These are phyloP conservation scores for Caryopteris hybrid DNA, from an alignment of 305 asterid genomes.

Conservation along the genomic window DNA sequence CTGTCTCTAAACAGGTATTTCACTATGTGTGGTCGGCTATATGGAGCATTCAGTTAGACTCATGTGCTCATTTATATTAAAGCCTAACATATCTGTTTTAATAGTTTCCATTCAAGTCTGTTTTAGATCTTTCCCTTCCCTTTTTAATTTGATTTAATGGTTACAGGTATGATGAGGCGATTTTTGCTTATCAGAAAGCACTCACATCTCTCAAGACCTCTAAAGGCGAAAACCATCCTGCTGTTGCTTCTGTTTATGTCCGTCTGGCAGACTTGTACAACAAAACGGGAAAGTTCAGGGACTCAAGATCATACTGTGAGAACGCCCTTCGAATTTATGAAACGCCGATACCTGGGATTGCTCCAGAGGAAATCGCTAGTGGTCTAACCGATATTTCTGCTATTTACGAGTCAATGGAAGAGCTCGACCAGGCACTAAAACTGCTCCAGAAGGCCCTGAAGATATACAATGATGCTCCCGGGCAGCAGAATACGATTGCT, in stretches of 20 bases:
- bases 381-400: constrained; percentile 84
- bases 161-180: constrained; percentile 75
- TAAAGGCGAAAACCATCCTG: constrained; percentile 87
- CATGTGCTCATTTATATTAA: background rate
- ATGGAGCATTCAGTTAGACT: background rate
- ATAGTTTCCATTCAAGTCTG: background rate
- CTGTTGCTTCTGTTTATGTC: constrained; percentile 80
- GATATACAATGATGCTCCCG: constrained; percentile 75
- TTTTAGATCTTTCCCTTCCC: background rate
- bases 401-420: constrained; percentile 84
- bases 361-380: constrained; percentile 81
- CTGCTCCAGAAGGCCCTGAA: constrained; percentile 74
- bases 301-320: constrained; percentile 78
- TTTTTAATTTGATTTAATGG: background rate
- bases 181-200: constrained; percentile 76
- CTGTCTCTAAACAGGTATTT: constrained; percentile 61
- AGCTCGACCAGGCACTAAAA: constrained; percentile 75
- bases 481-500: constrained; percentile 78
- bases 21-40: background rate
- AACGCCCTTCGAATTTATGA: constrained; percentile 79
- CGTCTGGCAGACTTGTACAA: constrained; percentile 80
- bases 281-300: constrained; percentile 75
- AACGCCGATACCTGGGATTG: constrained; percentile 66
- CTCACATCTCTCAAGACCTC: constrained; percentile 70
- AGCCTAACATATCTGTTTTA: background rate